Base-by-base conservation (phyloP, 306 rosid species). In the Abrus pulchellus region DNA sequence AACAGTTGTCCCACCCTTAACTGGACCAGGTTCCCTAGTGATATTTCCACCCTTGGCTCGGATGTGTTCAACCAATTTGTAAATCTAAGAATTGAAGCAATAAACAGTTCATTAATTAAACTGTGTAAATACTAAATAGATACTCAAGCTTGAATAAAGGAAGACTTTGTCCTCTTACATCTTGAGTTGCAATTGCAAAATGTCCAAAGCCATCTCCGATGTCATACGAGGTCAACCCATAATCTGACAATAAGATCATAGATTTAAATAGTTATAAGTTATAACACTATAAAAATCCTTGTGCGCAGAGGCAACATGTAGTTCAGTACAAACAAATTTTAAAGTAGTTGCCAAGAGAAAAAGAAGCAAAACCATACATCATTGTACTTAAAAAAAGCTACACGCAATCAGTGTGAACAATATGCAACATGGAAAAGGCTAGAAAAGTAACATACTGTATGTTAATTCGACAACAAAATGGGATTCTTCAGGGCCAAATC, bases 121-220 rank as follows among this genome's bases (percentile, higher is more conserved):
- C n/a, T 33, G 29, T 44, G 9, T 36, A 33, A 65, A 67, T 40
- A 70, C 12, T 36, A 33, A 65, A 67, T 40, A 70, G 14, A 70
- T 73, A 5, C 48, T 77, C 30, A 60, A 67, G 60, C 55, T 10
- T 74, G 6, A 41, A 1, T 48, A 32, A 72, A 69, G n/a, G 6
- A 8, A 28, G 54, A 69, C 55, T 81, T 6, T 33, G 64, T 63
- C n/a, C n/a, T n/a, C 97, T 86, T 78, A 91, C 99, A 89, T 95
- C 94, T 67, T 81, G 91, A 45, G 96, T 87, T 40, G 96, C 89
- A 73, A 95, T 91, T 33, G 87, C 99, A 75, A 95, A 95, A 85
- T 95, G 97, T 27, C 97, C 99, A 76, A 93, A 93, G 13, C 97
- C 99, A 74, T 88, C 82, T 28, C 97, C 99, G 29, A 95, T 86